Conservation (phyloP, 2,329 filamentous ascomycete genomes). For the Albophoma yamanashiensis region DNA sequence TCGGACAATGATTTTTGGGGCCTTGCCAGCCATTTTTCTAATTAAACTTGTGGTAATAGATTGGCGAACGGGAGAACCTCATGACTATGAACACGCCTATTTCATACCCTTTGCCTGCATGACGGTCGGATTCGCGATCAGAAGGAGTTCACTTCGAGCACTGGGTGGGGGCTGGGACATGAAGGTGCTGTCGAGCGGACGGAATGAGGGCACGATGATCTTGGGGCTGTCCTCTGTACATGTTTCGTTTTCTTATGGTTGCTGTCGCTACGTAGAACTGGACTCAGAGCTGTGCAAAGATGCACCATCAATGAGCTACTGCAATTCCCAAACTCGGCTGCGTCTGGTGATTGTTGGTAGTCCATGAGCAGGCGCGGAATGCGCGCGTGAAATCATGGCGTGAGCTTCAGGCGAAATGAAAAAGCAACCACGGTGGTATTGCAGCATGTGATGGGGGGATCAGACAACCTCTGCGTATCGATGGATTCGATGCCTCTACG, state of each 20-base stretch:
- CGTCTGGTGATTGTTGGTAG: background rate
- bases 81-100: background rate
- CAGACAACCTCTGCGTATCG: background rate
- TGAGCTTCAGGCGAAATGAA: background rate
- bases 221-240: background rate
- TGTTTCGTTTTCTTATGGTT: background rate
- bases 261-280: background rate
- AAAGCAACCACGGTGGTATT: background rate
- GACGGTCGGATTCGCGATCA: background rate
- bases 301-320: background rate
- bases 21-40: background rate
- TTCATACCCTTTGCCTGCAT: background rate
- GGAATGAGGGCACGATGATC: background rate
- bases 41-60: background rate
- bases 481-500: background rate
- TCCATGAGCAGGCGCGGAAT: no score
- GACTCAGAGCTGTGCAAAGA: background rate
- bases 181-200: background rate
- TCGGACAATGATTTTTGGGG: background rate
- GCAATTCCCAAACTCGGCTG: background rate
- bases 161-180: background rate
- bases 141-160: slow-evolving; percentile 1
- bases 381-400: background rate
- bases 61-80: background rate
- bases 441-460: background rate